Evolutionary conservation across 2,329 filamentous ascomycete genomes (phyloP).

Genomic region (Neofusicoccum sp.): DNA sequence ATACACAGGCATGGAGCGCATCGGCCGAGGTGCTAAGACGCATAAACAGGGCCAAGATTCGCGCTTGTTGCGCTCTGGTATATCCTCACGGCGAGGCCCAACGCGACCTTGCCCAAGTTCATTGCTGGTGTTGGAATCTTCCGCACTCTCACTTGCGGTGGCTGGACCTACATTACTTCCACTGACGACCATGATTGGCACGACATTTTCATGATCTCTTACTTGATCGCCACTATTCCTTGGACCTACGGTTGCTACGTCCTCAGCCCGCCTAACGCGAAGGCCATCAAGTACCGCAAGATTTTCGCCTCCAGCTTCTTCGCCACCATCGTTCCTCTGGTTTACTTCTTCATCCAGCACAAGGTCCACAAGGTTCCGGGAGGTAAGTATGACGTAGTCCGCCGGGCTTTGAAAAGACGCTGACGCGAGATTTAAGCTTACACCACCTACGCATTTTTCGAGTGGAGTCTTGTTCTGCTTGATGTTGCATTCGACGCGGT

Average conservation of each 20-base stretch:
- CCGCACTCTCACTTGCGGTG: slow-evolving; percentile 88
- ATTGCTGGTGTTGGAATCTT: slow-evolving; percentile 78
- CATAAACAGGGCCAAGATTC: slow-evolving; percentile 74
- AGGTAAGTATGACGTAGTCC: slow-evolving; percentile 77
- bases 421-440: slow-evolving; percentile 64
- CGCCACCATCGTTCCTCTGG: slow-evolving; percentile 79
- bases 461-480: slow-evolving; percentile 92
- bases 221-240: slow-evolving; percentile 87
- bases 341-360: slow-evolving; percentile 98
- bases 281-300: slow-evolving; percentile 85
- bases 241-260: slow-evolving; percentile 92
- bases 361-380: slow-evolving; percentile 92
- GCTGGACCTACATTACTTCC: slow-evolving; percentile 98
- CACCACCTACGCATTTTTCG: slow-evolving; percentile 95
- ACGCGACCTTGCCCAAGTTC: slow-evolving; percentile 74
- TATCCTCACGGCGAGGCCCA: slow-evolving; percentile 74
- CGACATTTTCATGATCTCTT: slow-evolving; percentile 99
- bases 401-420: background rate
- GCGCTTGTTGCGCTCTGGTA: slow-evolving; percentile 90
- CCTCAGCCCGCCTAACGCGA: slow-evolving; percentile 79
- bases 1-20: slow-evolving; percentile 7
- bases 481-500: slow-evolving; percentile 97
- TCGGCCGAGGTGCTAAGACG: background rate
- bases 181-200: slow-evolving; percentile 99
- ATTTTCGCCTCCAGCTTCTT: slow-evolving; percentile 82